Evolutionary conservation across 139 green algal species (phyloP), one percentile per base, ranked within the genome.

Genomic region (Spirogloea muscicola): DNA sequence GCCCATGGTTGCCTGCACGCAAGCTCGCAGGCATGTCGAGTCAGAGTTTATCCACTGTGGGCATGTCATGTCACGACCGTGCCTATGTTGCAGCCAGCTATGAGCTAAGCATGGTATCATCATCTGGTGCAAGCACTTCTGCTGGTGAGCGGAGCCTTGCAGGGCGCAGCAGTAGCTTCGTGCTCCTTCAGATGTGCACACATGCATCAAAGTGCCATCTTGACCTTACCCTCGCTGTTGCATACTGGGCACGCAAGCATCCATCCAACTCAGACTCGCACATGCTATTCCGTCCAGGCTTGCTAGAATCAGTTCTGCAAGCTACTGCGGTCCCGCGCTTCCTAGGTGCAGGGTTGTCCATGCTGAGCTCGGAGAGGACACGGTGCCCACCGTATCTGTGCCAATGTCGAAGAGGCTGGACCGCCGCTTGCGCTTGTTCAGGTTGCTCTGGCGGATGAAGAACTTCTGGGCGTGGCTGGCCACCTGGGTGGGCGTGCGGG

Each of bases 401-500:
- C 81, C 67, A 21, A 89, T 87, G 49, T 89, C 84, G 37, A 89
- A 86, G 29, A 87, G 62, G 43, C 58, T 84, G 25, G 74, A 67
- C 9, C 84, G 72, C 4, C 80, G 64, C 75, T 89, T 89, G 0
- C 91, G 84, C 85, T 96, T 96, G 43, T 87, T 91, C 0, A 86
- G 58, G 43, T 91, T 89, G 5, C 59, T 82, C 2, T 91, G 62
- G 9, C 91, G 82, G 36, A 96, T 84, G 61, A 94, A 95, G 72
- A 96, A 88, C 79, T 96, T 96, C 76, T 96, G 91, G 1, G 91
- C 91, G 67, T 96, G 91, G 31, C 72, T 88, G n/a, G 91, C 91
- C 0, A 96, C 90, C 55, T 90, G 87, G 33, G 90, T 95, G 2
- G 91, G 87, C 1, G 89, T 94, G 44, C 91, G 79, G 29, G 81